Percentiles rank a stretch among this genome's conserved stretches.
Conservation (phyloP, 2,329 filamentous ascomycete species). For the Ophiostoma montium region DNA sequence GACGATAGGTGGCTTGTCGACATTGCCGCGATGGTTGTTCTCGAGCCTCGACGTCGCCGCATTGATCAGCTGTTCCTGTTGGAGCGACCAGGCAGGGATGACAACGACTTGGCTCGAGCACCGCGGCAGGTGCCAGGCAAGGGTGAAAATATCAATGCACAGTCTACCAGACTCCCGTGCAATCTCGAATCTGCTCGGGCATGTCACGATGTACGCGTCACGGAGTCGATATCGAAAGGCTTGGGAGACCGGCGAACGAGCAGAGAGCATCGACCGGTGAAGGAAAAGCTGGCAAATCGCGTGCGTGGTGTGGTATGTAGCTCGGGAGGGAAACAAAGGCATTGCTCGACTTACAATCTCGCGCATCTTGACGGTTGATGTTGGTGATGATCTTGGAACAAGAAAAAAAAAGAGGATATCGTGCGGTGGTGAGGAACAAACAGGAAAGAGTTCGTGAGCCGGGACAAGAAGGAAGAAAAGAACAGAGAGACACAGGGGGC, state of each 20-base stretch:
- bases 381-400: constrained; percentile 3
- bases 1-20: not conserved
- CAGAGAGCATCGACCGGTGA: not conserved
- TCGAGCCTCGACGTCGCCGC: not conserved
- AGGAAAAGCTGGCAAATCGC: not conserved
- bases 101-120: not conserved
- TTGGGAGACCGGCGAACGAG: not conserved
- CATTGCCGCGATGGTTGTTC: not conserved
- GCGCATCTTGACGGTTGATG: constrained; percentile 45
- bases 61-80: not conserved
- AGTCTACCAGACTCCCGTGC: not conserved
- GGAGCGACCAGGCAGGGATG: not conserved
- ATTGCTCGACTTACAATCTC: constrained; percentile 46
- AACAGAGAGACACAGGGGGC: not conserved
- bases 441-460: not conserved
- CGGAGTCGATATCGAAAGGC: not conserved
- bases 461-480: constrained; percentile 1
- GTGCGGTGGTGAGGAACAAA: not conserved
- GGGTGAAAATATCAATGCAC: no score
- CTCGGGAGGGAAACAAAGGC: not conserved
- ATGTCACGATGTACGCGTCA: not conserved
- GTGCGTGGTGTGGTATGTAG: not conserved
- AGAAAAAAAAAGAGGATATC: not conserved
- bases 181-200: not conserved
- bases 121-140: not conserved